Evolutionary conservation across 441 rosid species (phyloP), one percentile per base, ranked within the genome.

Genomic region (Populus hybrid): DNA sequence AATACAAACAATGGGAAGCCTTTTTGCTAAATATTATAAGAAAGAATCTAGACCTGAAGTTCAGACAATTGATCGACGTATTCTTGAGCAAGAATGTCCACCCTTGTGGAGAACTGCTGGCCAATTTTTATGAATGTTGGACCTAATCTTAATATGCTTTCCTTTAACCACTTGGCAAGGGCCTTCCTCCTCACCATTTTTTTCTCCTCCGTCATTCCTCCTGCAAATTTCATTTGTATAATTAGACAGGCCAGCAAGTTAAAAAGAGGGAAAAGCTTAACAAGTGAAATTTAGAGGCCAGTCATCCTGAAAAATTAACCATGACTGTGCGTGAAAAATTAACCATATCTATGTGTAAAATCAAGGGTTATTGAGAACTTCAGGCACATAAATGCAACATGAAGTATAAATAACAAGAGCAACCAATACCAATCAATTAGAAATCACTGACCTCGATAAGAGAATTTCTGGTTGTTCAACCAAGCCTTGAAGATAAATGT

Each of bases 101-200:
- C 98, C 86, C 99, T 91, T 26, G 99, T 96, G 77, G 99, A 96
- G 68, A 96, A 94, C 76, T 94, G 99, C 84, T 96, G 99, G 24
- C 99, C 99, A 81, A 94, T 89, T 89, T 96, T 96, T 78, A 96
- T 96, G 86, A 96, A 96, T 8, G 99, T 96, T 68, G 98, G 99
- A 76, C 99, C 99, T 77, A 96, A 81, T 87, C 95, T 91, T 87
- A 94, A 87, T 56, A 96, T 92, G 78, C 77, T 93, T 80, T 96
- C 99, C 78, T 96, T 96, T 69, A 96, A 89, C 98, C 98, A 96
- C 85, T 92, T 94, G 63, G 98, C 99, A 24, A 96, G 89, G 65
- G 85, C 65, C 91, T 91, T 96, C 77, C 96, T 86, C 84, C 86
- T 90, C 53, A 78, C 5, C 64, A 83, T 86, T 79, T 91, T 93